Base-by-base conservation (phyloP, 2,329 filamentous ascomycete genomes). In the Penicillium sp. region DNA sequence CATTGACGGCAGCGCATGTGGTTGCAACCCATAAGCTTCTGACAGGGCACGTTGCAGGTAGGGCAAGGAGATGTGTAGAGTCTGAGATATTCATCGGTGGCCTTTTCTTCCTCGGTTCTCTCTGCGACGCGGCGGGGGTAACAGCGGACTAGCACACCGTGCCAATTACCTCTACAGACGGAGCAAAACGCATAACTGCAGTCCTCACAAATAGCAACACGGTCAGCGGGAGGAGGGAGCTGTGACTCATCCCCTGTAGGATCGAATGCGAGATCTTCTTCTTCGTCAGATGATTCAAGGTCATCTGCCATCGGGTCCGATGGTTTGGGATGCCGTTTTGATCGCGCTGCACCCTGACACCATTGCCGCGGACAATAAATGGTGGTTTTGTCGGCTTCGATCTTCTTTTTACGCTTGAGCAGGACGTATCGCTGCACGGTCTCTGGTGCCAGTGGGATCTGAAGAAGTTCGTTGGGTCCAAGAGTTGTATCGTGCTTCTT, bases 1-100 rank as follows among this genome's bases (percentile, higher is more conserved):
- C 94, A 99, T 60, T 90, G 87, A 72, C 88, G 90, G 75, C 93
- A 97, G 48, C 88, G 89, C 92, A 97, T 97, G 74, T 97, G 92
- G 73, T 97, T 97, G 80, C 94, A 99, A 37, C 94, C 94, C 68
- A 90, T 86, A 1, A 89, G 90, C 79, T 99, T 99, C 71, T 96
- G 90, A 22, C 88, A 88, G 0, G 90, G 90, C 1, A 89, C 87
- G 27, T 81, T 85, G 75, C 94, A 99, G 4, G 91, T 93, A 11
- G 94, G 92, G 69, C 94, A 99, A 1, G 89, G 86, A 11, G 91
- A 91, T 0, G 92, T 95, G 75, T 96, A 87, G 58, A 85, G 76
- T 47, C 84, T 81, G 64, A 99, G 81, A 70, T 96, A 99, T 55
- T 94, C 89, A 60, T 94, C 81, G 2, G 90, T 92, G 0, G 91